Evolutionary conservation across 1,284 basidiomycete species (phyloP).

Genomic region (Anthracocystis walkeri): DNA sequence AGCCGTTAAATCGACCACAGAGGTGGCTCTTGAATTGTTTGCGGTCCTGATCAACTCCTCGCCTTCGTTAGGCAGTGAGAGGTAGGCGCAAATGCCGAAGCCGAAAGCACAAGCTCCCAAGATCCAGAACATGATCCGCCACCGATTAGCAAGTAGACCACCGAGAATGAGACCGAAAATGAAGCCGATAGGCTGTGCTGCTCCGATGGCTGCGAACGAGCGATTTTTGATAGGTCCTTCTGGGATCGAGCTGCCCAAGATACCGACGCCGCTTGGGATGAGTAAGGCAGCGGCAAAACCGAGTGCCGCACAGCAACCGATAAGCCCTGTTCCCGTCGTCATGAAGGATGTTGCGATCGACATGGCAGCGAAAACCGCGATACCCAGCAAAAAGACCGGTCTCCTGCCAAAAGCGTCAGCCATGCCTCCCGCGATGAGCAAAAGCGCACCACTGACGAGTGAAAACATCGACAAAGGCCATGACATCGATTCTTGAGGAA

Average conservation of each 20-base stretch:
- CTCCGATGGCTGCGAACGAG: conserved; percentile 66
- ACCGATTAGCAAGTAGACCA: conserved; percentile 75
- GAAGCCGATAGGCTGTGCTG: conserved; percentile 80
- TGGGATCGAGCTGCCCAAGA: conserved; percentile 63
- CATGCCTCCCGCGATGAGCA: conserved; percentile 70
- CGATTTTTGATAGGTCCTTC: conserved; percentile 67
- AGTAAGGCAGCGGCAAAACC: conserved; percentile 55
- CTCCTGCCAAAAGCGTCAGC: conserved; percentile 71
- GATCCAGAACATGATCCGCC: conserved; percentile 77
- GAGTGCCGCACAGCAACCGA: conserved; percentile 63
- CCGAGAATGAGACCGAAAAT: conserved; percentile 77
- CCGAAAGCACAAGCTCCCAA: conserved; percentile 74
- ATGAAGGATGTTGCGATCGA: conserved; percentile 66
- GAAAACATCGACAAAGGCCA: conserved; percentile 77
- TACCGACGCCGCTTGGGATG: conserved; percentile 61
- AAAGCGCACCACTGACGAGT: conserved; percentile 75
- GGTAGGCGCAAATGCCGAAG: conserved; percentile 72
- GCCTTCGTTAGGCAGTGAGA: conserved; percentile 71
- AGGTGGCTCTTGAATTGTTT: conserved; percentile 13
- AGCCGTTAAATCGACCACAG: conserved; percentile 15
- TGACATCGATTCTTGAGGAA: conserved; percentile 71
- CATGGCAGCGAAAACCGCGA: conserved; percentile 63
- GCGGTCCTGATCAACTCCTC: conserved; percentile 36
- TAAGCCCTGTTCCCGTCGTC: conserved; percentile 60
- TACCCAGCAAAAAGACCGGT: conserved; percentile 72